Base-by-base conservation (phyloP, 2,329 filamentous ascomycete species). In the Rhynchosporium secalis region DNA sequence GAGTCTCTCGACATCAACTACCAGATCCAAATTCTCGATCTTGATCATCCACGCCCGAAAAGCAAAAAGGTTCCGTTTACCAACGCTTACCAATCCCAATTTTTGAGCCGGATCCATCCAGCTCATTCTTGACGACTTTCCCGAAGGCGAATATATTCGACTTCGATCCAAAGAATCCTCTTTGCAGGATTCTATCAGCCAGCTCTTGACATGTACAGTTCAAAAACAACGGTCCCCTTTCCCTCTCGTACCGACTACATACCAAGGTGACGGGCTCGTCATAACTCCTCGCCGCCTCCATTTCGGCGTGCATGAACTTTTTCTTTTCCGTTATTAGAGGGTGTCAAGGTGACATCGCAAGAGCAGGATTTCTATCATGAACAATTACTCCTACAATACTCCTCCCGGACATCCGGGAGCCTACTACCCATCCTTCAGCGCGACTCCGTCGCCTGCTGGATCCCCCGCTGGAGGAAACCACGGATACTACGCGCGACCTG, bases 161-260 rank as follows among this genome's bases (percentile, higher is more conserved):
- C 70, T 68, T 70, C 69, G 66, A 69, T 52, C 28, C 51, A 46
- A 51, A 31, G 51, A 46, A 64, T 71, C 70, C 66, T 70, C 58
- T 9, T 40, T 49, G 67, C 49, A 65, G 71, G 70, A 73, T 60
- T 63, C 65, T 58, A 13, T 49, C n/a, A 56, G 62, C 70, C 64
- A 68, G 68, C 71, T 70, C 70, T 73, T 71, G 72, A 74, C 69
- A 74, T 74, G 72, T 74, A 70, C 72, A 70, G 72, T 70, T 72
- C 70, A 73, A 71, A 69, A 69, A 73, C 71, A 71, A 65, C 67
- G 71, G 69, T 71, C 70, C 70, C 68, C 70, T 69, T 70, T 71
- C 71, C 71, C 69, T 72, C 72, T 71, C 71, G 70, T 72, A 71
- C 71, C 72, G 72, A 74, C 68, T 73, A 73, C 71, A 74, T 73